Conservation (phyloP, 192 early-diverging fungal genomes). For the Oehlia diaphana region DNA sequence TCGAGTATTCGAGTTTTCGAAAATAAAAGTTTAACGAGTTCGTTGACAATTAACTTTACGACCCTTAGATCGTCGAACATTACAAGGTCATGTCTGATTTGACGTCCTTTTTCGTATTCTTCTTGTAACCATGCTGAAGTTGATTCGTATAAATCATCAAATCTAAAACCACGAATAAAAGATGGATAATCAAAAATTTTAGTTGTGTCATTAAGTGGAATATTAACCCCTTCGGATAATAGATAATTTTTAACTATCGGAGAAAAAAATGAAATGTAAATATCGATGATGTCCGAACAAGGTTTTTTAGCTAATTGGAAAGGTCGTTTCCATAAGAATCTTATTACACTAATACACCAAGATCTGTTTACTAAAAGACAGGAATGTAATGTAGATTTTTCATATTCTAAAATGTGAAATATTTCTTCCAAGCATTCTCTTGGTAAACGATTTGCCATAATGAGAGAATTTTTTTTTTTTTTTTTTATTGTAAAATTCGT, state of each 20-base stretch:
- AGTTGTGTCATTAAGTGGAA: no score
- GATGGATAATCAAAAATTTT: constrained; percentile 7
- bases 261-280: not conserved
- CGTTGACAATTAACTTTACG: not conserved
- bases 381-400: constrained; percentile 8
- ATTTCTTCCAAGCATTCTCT: constrained; percentile 16
- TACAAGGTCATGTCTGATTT: not conserved
- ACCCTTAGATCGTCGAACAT: not conserved
- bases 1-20: not conserved
- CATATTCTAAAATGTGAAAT: constrained; percentile 8
- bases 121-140: constrained; percentile 9
- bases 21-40: constrained; percentile 10
- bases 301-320: constrained; percentile 12
- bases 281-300: not conserved
- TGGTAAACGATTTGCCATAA: not conserved
- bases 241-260: not conserved
- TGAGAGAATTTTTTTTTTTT: not conserved
- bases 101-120: not conserved
- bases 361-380: constrained; percentile 1
- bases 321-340: constrained; percentile 2
- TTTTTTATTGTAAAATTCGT: not conserved
- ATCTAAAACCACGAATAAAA: constrained; percentile 10
- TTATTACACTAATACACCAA: constrained; percentile 5
- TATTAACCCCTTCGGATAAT: not conserved
- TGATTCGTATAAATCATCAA: constrained; percentile 9